Percentiles rank a stretch among this genome's conserved stretches.
phyloP scores from a whole-genome alignment of 2,329 filamentous ascomycete species.

The Colletotrichum horii region DNA sequence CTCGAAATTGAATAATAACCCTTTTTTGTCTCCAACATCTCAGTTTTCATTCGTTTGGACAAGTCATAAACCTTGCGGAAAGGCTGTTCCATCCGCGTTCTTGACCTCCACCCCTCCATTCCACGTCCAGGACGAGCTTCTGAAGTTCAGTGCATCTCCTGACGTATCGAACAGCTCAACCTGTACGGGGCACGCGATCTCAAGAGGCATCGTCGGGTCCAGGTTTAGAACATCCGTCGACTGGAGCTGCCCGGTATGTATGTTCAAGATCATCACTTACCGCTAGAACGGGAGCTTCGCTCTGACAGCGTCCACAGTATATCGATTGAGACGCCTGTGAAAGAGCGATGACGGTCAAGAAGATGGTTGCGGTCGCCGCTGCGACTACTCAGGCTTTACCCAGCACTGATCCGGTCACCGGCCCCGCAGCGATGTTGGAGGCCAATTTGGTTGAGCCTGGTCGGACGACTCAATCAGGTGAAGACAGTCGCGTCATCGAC shows the following conservation, averaged over 20 bases:
- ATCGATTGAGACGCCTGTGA: not conserved
- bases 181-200: not conserved
- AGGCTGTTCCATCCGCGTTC: no score
- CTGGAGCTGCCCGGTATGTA: not conserved
- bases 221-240: not conserved
- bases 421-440: not conserved
- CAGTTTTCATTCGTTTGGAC: no score
- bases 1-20: no score
- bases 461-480: not conserved
- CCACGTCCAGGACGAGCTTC: not conserved
- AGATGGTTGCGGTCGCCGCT: not conserved
- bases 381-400: not conserved
- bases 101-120: not conserved
- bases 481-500: constrained; percentile 1
- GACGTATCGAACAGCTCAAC: not conserved
- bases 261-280: not conserved
- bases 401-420: not conserved
- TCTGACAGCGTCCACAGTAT: not conserved
- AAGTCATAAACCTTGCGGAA: no score
- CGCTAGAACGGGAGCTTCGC: not conserved
- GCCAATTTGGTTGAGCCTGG: not conserved
- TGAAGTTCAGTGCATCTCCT: not conserved
- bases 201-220: not conserved
- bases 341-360: constrained; percentile 1
- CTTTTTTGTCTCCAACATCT: no score